These are phyloP conservation scores for Globisporangium alternatum DNA, from an alignment of 352 stramenopile species.

Conservation along the genomic window DNA sequence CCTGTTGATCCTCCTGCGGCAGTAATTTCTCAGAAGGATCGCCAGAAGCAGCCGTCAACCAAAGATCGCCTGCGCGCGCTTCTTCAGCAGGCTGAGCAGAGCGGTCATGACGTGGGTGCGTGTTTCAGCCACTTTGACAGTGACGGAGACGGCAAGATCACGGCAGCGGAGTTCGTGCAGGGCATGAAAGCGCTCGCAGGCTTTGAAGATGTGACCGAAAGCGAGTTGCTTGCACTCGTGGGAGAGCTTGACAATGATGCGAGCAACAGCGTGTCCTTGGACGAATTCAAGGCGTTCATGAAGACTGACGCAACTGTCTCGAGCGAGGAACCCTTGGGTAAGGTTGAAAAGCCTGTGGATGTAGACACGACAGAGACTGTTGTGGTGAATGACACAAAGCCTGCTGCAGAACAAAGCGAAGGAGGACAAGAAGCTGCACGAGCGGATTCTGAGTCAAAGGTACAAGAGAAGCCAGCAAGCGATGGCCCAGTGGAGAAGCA, in stretches of 20 bases:
- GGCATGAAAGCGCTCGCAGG: constrained; percentile 46
- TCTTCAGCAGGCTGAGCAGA: constrained; percentile 33
- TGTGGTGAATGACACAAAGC: not conserved
- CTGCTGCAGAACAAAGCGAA: not conserved
- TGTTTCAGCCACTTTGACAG: constrained; percentile 77
- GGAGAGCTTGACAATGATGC: constrained; percentile 42
- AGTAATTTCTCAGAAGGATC: not conserved
- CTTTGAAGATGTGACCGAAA: constrained; percentile 38
- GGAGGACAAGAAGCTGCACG: not conserved
- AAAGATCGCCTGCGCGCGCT: constrained; percentile 21
- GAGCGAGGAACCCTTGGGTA: not conserved
- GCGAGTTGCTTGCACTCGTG: constrained; percentile 41
- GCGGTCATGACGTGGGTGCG: constrained; percentile 43
- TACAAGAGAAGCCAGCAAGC: not conserved
- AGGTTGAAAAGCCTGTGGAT: not conserved
- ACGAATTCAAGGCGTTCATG: constrained; percentile 54
- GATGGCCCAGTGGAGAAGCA: not conserved
- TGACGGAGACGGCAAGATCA: constrained; percentile 57
- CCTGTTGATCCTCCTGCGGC: not conserved
- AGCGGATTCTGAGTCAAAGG: not conserved
- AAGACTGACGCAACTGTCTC: not conserved
- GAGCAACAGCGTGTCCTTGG: constrained; percentile 55
- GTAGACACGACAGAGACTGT: not conserved
- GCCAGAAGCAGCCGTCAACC: not conserved
- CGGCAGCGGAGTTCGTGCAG: constrained; percentile 45